phyloP scores from a whole-genome alignment of 495 filamentous ascomycete genomes.

The Lasiosphaeria ovina region DNA sequence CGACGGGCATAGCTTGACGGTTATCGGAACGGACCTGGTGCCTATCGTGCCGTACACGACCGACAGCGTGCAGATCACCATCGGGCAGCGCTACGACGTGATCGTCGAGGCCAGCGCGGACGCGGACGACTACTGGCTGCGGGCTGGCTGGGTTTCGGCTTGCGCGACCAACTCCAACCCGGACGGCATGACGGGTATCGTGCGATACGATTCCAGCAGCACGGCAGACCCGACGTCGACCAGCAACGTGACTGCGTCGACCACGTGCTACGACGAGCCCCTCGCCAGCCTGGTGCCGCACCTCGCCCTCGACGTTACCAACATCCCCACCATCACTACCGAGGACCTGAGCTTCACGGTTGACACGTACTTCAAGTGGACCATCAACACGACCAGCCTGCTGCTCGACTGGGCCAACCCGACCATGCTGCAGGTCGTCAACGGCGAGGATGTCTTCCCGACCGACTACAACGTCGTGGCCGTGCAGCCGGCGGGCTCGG shows the following conservation, averaged over 20 bases:
- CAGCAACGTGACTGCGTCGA: slow-evolving; percentile 22
- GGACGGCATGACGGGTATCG: slow-evolving; percentile 53
- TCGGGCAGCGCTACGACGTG: slow-evolving; percentile 69
- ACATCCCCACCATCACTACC: slow-evolving; percentile 18
- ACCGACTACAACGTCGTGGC: slow-evolving; percentile 34
- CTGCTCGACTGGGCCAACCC: slow-evolving; percentile 34
- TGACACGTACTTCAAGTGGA: slow-evolving; percentile 32
- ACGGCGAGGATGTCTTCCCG: slow-evolving; percentile 28
- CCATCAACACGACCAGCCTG: slow-evolving; percentile 32
- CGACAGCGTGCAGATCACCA: slow-evolving; percentile 50
- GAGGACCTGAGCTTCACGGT: slow-evolving; percentile 22
- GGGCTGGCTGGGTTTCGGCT: slow-evolving; percentile 42
- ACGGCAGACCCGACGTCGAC: slow-evolving; percentile 33
- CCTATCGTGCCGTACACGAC: slow-evolving; percentile 51
- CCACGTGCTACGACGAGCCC: slow-evolving; percentile 30
- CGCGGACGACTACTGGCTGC: slow-evolving; percentile 55
- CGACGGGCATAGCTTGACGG: slow-evolving; percentile 50
- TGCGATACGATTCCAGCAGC: slow-evolving; percentile 49
- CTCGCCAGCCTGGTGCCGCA: slow-evolving; percentile 30
- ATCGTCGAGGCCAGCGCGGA: slow-evolving; percentile 58
- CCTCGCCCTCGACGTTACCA: slow-evolving; percentile 30
- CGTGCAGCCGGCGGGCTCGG: slow-evolving; percentile 9
- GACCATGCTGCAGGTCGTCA: slow-evolving; percentile 27
- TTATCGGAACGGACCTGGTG: slow-evolving; percentile 52
- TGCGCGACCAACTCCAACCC: slow-evolving; percentile 37